Conservation (phyloP, 345 rosid species). For the Bretschneidera sinensis region DNA sequence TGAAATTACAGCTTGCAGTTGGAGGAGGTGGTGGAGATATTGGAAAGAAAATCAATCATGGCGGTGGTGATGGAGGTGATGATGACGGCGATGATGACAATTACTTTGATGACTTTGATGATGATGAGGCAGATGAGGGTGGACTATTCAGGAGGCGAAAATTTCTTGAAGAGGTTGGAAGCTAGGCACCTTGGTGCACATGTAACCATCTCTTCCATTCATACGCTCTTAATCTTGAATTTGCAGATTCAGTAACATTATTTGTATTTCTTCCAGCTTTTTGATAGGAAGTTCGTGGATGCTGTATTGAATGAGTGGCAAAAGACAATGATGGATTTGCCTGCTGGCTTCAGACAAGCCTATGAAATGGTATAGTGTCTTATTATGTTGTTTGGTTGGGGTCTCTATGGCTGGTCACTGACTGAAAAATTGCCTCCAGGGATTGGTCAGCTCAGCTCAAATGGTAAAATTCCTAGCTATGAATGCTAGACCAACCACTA, state of each 20-base stretch:
- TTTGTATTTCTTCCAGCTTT: conserved; percentile 51
- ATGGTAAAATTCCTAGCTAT: conserved; percentile 86
- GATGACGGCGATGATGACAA: conserved; percentile 95
- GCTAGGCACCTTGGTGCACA: background rate
- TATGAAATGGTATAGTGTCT: conserved; percentile 70
- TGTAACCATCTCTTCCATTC: background rate
- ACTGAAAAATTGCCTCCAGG: conserved; percentile 49
- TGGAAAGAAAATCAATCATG: conserved; percentile 76
- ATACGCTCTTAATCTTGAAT: conserved; percentile 4
- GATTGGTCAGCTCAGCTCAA: conserved; percentile 97
- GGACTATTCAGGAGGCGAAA: conserved; percentile 82
- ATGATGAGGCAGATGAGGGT: conserved; percentile 88
- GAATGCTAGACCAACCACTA: conserved; percentile 89
- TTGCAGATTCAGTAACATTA: conserved; percentile 8
- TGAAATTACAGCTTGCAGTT: conserved; percentile 58
- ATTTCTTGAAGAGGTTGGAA: conserved; percentile 77
- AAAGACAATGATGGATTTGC: conserved; percentile 88
- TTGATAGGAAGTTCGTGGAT: conserved; percentile 84
- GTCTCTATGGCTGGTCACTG: conserved; percentile 15
- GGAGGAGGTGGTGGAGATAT: conserved; percentile 96
- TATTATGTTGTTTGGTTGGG: conserved; percentile 12
- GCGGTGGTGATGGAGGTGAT: conserved; percentile 97
- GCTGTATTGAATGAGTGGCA: conserved; percentile 98
- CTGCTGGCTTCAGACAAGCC: conserved; percentile 97
- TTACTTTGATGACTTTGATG: conserved; percentile 90